Evolutionary conservation across 345 rosid genomes (phyloP).

Genomic region (Hypericum perforatum): DNA sequence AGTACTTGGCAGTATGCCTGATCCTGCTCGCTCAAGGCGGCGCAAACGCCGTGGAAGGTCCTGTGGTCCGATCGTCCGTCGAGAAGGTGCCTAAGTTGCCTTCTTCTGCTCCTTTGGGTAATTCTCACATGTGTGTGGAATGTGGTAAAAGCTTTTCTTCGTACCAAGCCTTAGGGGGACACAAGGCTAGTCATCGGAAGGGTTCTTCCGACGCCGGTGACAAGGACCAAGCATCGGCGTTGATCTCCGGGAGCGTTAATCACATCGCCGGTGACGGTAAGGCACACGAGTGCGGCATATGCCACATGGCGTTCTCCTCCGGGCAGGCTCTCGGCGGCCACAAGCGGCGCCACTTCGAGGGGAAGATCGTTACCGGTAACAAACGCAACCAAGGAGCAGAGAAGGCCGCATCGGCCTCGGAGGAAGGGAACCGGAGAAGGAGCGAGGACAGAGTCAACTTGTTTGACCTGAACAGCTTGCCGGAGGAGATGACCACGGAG

Average conservation of each 20-base stretch:
- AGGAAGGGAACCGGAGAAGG: not conserved
- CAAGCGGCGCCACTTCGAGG: too few species aligned
- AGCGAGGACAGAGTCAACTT: not conserved
- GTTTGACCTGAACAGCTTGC: too few species aligned
- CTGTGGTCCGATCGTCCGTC: too few species aligned
- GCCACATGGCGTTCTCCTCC: too few species aligned
- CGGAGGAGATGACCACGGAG: too few species aligned
- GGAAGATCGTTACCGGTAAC: too few species aligned
- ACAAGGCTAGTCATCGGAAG: slow-evolving; percentile 14
- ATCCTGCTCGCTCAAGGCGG: slow-evolving; percentile 9
- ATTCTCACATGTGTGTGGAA: slow-evolving; percentile 7
- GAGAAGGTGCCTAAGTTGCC: too few species aligned
- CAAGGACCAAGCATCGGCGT: not conserved
- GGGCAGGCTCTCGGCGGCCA: too few species aligned
- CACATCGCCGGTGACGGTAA: too few species aligned
- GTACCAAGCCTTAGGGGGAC: slow-evolving; percentile 13
- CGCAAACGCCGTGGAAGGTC: not conserved
- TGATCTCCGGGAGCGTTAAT: too few species aligned
- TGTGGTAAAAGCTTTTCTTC: slow-evolving; percentile 5
- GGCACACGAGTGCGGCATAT: too few species aligned
- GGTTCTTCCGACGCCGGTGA: not conserved
- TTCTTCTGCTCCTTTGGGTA: not conserved
- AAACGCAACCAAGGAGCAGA: too few species aligned
- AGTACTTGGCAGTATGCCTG: slow-evolving; percentile 9
- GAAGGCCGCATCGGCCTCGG: not conserved